Base-by-base conservation (phyloP, 306 rosid genomes). In the Vicia sativa region DNA sequence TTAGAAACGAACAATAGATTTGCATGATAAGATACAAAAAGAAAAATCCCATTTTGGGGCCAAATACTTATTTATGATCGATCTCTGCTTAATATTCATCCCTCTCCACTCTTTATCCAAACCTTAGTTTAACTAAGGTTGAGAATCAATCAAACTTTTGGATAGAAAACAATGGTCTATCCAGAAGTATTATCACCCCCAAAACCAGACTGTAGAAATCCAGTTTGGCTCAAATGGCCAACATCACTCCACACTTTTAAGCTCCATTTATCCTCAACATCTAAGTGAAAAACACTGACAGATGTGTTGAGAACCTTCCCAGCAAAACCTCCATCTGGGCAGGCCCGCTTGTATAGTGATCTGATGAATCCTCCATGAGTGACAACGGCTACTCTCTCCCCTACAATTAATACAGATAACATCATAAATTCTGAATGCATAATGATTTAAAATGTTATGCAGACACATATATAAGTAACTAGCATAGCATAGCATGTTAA, bases 121-220 rank as follows among this genome's bases (percentile, higher is more conserved):
- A 28, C 60, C 62, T 46, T 19, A 41, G 67, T 25, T 34, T 48
- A 37, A 52, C 25, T 61, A 41, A 6, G 70, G 54, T 39, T 19
- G 26, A 53, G 67, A 73, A 78, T 53, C 65, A 78, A 56, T 21
- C 74, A 64, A n/a, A 15, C 25, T 10, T 60, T 41, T 14, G 68
- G 26, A 72, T 34, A 28, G 67, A 62, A 73, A 73, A 62, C 45
- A 74, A 68, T 58, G 23, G 69, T 55, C 95, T 88, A 93, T 74
- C 97, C 95, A 54, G 96, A 93, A 52, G 62, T 77, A 76, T 38
- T 82, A 50, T 86, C 96, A 73, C 99, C 99, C 18, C 99, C 96
- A 77, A 90, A 93, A 66, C 87, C 90, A 3, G 95, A 82, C 53
- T 83, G 70, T 34, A 90, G 88, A 86, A 65, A 82, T 39, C 54